Evolutionary conservation across 2,329 filamentous ascomycete genomes (phyloP).

Genomic region (Hypoxylon sp.): DNA sequence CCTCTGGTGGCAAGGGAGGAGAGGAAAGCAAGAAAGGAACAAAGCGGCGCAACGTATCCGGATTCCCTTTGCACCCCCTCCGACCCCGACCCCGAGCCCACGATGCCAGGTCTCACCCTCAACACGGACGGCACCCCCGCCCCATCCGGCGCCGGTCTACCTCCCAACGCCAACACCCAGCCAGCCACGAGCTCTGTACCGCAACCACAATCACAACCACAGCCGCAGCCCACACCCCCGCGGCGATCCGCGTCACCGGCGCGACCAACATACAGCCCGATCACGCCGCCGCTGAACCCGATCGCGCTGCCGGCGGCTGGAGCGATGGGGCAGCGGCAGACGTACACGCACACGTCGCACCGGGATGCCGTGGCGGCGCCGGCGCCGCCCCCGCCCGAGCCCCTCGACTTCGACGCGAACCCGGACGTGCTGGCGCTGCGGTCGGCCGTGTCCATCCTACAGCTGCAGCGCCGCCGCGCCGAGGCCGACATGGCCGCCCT

Average conservation of each 20-base stretch:
- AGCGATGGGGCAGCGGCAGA: too few species aligned
- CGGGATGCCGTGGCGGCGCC: conserved; percentile 19
- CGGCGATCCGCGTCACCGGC: conserved; percentile 54
- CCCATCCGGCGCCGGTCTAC: neutral
- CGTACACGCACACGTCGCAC: conserved; percentile 40
- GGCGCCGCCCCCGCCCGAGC: conserved; percentile 57
- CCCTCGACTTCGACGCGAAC: conserved; percentile 70
- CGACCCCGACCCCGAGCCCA: conserved; percentile 13
- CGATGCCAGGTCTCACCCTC: conserved; percentile 44
- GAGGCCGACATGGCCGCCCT: conserved; percentile 76
- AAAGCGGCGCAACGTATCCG: conserved; percentile 13
- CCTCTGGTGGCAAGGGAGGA: neutral
- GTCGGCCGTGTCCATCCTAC: conserved; percentile 84
- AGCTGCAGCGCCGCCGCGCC: conserved; percentile 83
- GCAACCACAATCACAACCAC: conserved; percentile 5
- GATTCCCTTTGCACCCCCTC: neutral
- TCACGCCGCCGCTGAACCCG: conserved; percentile 59
- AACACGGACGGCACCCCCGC: conserved; percentile 38
- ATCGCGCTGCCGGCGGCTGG: conserved; percentile 45
- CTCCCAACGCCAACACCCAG: neutral
- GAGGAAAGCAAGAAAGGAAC: neutral
- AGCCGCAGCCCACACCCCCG: conserved; percentile 20
- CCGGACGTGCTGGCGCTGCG: conserved; percentile 87
- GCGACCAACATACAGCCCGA: conserved; percentile 62
- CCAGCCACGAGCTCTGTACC: neutral